phyloP scores from a whole-genome alignment of 2,329 filamentous ascomycete genomes.

The Furcasterigmium furcatum region DNA sequence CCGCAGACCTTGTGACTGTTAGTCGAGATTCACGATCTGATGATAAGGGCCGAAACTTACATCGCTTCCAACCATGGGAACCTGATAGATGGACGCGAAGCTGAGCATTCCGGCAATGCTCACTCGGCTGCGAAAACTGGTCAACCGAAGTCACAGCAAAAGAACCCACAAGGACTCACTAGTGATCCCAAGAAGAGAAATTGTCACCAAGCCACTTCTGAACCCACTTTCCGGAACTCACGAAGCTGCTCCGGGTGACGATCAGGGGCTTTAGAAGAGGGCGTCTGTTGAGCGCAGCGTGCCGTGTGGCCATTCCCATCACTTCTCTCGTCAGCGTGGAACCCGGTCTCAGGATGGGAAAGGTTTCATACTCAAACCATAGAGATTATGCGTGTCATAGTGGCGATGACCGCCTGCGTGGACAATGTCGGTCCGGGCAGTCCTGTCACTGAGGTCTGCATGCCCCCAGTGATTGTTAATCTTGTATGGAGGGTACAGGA shows the following conservation, averaged over 20 bases:
- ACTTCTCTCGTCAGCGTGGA: background rate
- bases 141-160: background rate
- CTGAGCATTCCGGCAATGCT: background rate
- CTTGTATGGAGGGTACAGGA: conserved; percentile 12
- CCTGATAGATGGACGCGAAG: conserved; percentile 19
- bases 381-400: conserved; percentile 83
- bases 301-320: conserved; percentile 55
- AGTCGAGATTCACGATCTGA: background rate
- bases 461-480: conserved; percentile 9
- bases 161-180: background rate
- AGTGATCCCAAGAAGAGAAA: conserved; percentile 54
- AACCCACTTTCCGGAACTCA: conserved; percentile 70
- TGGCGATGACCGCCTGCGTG: conserved; percentile 65
- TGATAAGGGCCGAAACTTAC: conserved; percentile 18
- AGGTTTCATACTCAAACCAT: conserved; percentile 32
- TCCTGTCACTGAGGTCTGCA: conserved; percentile 23
- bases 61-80: conserved; percentile 74
- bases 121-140: background rate
- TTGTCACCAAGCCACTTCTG: conserved; percentile 86
- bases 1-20: conserved; percentile 46
- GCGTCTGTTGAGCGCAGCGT: conserved; percentile 61
- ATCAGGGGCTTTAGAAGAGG: conserved; percentile 76
- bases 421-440: conserved; percentile 63
- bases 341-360: background rate
- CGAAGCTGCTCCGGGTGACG: conserved; percentile 78